Conservation (phyloP, 306 rosid species). For the Lathyrus tuberosus region DNA sequence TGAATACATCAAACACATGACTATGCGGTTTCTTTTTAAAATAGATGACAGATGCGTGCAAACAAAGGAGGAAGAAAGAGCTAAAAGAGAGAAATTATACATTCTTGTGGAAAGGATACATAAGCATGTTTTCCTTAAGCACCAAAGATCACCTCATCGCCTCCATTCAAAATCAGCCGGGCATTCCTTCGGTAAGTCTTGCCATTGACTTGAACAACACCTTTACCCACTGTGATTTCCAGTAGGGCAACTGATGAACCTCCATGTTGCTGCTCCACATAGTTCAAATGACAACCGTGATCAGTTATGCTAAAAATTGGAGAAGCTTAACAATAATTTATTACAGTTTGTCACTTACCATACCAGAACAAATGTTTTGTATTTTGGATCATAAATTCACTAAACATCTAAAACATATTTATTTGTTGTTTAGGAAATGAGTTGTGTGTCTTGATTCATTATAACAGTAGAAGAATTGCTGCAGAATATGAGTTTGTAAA, state of each 20-base stretch:
- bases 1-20: conserved; percentile 10
- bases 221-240: too few species aligned
- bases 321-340: conserved; percentile 32
- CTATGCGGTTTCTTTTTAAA: conserved; percentile 1
- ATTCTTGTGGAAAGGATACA: conserved; percentile 68
- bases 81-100: conserved; percentile 9
- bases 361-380: conserved; percentile 9
- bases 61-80: conserved; percentile 13
- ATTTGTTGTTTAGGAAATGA: not conserved
- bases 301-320: too few species aligned
- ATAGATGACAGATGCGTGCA: not conserved
- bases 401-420: conserved; percentile 4
- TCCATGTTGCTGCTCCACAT: too few species aligned
- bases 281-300: too few species aligned
- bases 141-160: conserved; percentile 85
- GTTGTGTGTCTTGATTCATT: conserved; percentile 1
- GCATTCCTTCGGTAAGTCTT: too few species aligned
- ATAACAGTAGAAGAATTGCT: too few species aligned
- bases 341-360: conserved; percentile 7
- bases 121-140: conserved; percentile 73
- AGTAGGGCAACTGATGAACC: too few species aligned
- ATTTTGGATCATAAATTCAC: conserved; percentile 11
- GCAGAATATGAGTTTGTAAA: too few species aligned
- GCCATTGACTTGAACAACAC: too few species aligned
- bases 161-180: conserved; percentile 76